These are phyloP conservation scores for Kockovaella imperatae DNA, from an alignment of 768 basidiomycete species.

Conservation along the genomic window DNA sequence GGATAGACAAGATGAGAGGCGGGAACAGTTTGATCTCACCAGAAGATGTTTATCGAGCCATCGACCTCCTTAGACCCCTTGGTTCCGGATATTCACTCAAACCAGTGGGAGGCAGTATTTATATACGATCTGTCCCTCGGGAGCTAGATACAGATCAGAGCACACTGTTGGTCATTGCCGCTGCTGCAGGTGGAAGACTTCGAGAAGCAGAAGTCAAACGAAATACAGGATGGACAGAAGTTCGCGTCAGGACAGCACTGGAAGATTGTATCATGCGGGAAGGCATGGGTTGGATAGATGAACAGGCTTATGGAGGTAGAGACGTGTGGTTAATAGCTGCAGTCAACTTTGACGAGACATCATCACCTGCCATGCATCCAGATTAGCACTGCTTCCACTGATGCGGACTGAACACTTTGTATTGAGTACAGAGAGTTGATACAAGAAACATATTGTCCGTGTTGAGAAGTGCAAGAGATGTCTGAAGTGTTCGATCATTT, in stretches of 20 bases:
- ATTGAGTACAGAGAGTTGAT: too few relatives aligned
- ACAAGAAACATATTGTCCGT: too few relatives aligned
- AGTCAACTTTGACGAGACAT: slow-evolving; percentile 76
- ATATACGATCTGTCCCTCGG: slow-evolving; percentile 72
- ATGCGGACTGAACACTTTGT: too few relatives aligned
- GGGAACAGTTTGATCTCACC: slow-evolving; percentile 54
- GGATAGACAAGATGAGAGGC: slow-evolving; percentile 64
- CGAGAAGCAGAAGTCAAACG: slow-evolving; percentile 57
- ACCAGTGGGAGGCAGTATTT: slow-evolving; percentile 52
- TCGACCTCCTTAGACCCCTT: slow-evolving; percentile 78
- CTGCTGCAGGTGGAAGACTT: slow-evolving; percentile 53
- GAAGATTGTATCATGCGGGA: slow-evolving; percentile 86
- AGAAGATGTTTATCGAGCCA: slow-evolving; percentile 73
- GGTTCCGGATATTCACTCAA: slow-evolving; percentile 80
- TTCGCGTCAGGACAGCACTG: slow-evolving; percentile 66
- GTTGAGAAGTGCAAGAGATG: too few relatives aligned
- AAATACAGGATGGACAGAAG: slow-evolving; percentile 64
- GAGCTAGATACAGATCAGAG: slow-evolving; percentile 87
- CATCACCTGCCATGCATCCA: too few relatives aligned
- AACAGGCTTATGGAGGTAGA: slow-evolving; percentile 63
- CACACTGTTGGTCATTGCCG: slow-evolving; percentile 59
- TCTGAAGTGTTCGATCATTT: too few relatives aligned
- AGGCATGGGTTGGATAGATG: slow-evolving; percentile 90
- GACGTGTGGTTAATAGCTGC: slow-evolving; percentile 85
- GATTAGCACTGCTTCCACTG: too few relatives aligned